A percentile compares a stretch with the other conserved stretches of the same genome.
Evolutionary conservation across 192 early-diverging fungal species (phyloP).

Genomic region (Physocladia obscura): DNA sequence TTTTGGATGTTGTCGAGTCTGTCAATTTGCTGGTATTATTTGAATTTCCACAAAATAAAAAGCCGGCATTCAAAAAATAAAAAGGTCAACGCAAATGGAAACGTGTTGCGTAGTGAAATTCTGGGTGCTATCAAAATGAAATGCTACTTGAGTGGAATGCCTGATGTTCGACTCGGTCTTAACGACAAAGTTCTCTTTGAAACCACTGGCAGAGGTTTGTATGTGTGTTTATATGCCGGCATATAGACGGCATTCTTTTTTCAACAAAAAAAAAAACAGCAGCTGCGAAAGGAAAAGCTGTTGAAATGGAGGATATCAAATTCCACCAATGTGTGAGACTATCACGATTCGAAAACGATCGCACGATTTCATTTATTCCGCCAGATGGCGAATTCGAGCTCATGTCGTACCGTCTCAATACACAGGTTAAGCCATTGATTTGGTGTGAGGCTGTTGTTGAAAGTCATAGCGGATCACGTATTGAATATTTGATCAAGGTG

Average conservation of each 20-base stretch:
- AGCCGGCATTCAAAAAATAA: not conserved
- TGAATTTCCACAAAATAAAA: not conserved
- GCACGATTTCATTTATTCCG: constrained; percentile 97
- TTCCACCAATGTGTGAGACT: constrained; percentile 99
- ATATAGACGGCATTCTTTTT: constrained; percentile 65
- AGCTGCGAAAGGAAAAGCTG: constrained; percentile 47
- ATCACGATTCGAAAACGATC: constrained; percentile 90
- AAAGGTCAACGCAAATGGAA: constrained; percentile 54
- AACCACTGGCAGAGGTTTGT: constrained; percentile 72
- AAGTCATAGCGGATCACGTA: constrained; percentile 82
- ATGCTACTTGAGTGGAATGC: constrained; percentile 94
- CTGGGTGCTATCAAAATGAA: constrained; percentile 92
- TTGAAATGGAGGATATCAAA: constrained; percentile 97
- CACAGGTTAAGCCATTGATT: constrained; percentile 87
- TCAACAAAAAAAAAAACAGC: too few species aligned
- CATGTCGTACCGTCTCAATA: constrained; percentile 72
- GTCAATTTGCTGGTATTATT: constrained; percentile 86
- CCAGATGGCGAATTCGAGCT: constrained; percentile 95
- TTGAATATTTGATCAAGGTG: constrained; percentile 89
- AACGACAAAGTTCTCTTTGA: constrained; percentile 98
- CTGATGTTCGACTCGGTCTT: constrained; percentile 93
- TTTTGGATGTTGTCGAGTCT: constrained; percentile 97
- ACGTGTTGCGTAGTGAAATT: constrained; percentile 87
- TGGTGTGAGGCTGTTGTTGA: constrained; percentile 83
- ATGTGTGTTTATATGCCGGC: not conserved